Evolutionary conservation across 257 asterid genomes (phyloP), one percentile per base, ranked within the genome.

Genomic region (Solanum etuberosum): DNA sequence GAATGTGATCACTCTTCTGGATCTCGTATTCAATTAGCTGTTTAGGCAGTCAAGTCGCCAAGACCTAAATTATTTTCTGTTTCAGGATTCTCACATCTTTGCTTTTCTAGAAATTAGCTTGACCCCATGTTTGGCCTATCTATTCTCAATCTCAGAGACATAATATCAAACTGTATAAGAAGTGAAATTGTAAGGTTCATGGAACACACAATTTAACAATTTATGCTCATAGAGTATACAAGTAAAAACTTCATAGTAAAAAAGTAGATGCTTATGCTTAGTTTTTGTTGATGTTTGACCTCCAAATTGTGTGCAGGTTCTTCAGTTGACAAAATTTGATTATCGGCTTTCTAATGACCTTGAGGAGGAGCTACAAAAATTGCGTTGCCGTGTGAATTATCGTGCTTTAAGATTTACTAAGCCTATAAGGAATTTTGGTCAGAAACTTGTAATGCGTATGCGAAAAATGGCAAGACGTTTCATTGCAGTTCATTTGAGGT

Each of bases 311-410:
- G 57, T 91, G 92, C 98, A 97, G 99, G 99, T 96, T 90, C 89
- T 97, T 93, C 99, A 97, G 96, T 87, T 97, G 96, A 97, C 99
- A 85, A 97, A 97, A 92, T 97, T 97, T 57, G 99, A 97, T 89
- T 97, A 93, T 90, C 94, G 99, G 93, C 98, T 97, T 83, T 91
- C 99, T 54, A 97, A 92, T 85, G 96, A 97, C 89, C 96, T 96
- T 77, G 95, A 95, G 89, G 97, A 93, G 68, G 99, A 92, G 82
- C 93, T 97, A 51, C 99, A 97, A 85, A 96, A 94, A 88, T 87
- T 97, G 88, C 98, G 99, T 15, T 97, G 99, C 89, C 93, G 99
- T 74, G 98, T 97, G 83, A 97, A 97, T 87, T 97, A 95, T 90
- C 96, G 96, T 92, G 99, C 98, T 73, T 91, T 97, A 88, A 93